A percentile compares a stretch with the other conserved stretches of the same genome.
phyloP scores from a whole-genome alignment of 2,329 filamentous ascomycete genomes.

The Fusarium solani-melongenae region DNA sequence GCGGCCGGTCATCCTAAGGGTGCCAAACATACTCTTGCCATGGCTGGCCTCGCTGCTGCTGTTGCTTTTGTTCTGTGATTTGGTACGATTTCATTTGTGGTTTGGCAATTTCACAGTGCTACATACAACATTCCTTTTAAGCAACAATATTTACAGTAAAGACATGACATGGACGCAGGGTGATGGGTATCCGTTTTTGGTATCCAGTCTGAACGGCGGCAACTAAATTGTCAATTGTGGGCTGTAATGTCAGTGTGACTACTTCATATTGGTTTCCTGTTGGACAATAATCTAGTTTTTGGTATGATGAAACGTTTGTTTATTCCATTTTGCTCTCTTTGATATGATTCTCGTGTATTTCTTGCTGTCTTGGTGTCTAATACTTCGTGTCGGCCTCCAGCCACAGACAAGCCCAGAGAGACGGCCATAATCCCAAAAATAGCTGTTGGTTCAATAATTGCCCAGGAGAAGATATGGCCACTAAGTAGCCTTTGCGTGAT shows the following conservation, averaged over 20 bases:
- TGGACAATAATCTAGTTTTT: background rate
- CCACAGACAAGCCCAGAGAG: background rate
- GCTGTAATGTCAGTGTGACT: background rate
- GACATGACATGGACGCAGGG: background rate
- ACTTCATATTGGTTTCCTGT: background rate
- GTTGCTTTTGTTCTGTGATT: background rate
- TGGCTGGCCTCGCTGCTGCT: background rate
- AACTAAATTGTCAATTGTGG: background rate
- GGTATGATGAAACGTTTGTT: background rate
- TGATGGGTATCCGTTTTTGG: background rate
- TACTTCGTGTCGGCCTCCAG: background rate
- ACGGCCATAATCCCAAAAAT: background rate
- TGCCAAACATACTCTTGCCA: background rate
- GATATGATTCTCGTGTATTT: background rate
- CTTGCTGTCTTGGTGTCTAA: background rate
- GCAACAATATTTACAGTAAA: background rate
- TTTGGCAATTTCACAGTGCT: background rate
- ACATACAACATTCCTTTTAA: background rate
- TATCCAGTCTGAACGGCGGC: background rate
- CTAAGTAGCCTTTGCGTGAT: background rate
- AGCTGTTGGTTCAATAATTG: background rate
- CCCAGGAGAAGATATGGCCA: background rate
- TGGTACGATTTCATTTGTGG: background rate
- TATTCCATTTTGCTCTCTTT: background rate
- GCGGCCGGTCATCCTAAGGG: background rate